Base-by-base conservation (phyloP, 768 basidiomycete species). In the Pisolithus orientalis region DNA sequence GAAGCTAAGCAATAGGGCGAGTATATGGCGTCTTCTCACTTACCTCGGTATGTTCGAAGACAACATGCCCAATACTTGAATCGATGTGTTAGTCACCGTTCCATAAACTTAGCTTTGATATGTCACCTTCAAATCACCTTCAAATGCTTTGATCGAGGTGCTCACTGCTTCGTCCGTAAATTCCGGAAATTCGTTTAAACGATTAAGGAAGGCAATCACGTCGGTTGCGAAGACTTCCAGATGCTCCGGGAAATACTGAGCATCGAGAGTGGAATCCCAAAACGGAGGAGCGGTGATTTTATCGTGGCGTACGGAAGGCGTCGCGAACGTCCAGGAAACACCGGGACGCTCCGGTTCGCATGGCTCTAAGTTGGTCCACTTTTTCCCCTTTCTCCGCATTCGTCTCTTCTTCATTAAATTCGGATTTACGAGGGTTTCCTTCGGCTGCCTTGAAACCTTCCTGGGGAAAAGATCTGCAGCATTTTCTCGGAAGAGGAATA, bases 161-260 rank as follows among this genome's bases (percentile, higher is more conserved):
- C 87, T 87, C n/a, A 79, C 80, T 5, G 79, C 80, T 57, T 90
- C 85, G 48, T 88, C 84, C 27, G 77, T 81, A 58, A 87, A 86
- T 62, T 88, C 87, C 0, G 86, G 87, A 57, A 90, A 88, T 61
- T 89, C 86, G 52, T 88, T 87, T 55, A 90, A 65, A 57, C 83
- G 83, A 44, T 82, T 74, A 53, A 86, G 65, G 59, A 90, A 90
- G 0, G 80, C 83, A 21, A 73, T 79, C 13, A 89, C 79, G 50
- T 84, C 85, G n/a, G 71, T 72, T 4, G 85, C 84, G 37, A 89
- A 70, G 29, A 69, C 66, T 54, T 81, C 78, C 47, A 90, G 66
- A 60, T 88, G 82, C 28, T 75, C 72, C 0, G 87, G 87, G 57
- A 88, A 84, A 51, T 75, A 74, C 62, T 87, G 85, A 25, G 77